Conservation (phyloP, 2,329 filamentous ascomycete genomes). For the Dactylellina leptospora region DNA sequence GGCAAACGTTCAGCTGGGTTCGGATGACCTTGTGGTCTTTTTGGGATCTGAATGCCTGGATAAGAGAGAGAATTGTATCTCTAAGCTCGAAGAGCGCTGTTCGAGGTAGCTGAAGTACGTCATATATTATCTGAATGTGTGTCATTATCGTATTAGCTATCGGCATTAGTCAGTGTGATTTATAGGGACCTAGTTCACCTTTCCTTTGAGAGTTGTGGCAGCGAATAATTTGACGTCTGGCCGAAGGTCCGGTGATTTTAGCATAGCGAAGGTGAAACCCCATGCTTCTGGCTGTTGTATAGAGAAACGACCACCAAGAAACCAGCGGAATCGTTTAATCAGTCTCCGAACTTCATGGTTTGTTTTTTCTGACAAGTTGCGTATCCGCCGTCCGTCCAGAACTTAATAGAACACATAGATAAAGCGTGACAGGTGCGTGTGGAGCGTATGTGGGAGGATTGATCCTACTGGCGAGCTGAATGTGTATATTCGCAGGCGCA, state of each 20-base stretch:
- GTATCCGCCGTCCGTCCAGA: conserved; percentile 51
- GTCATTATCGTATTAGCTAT: no score
- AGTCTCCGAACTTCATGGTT: conserved; percentile 47
- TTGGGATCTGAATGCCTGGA: conserved; percentile 81
- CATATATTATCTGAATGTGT: conserved; percentile 91
- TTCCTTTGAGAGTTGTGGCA: conserved; percentile 95
- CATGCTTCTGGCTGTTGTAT: conserved; percentile 80
- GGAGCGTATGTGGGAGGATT: conserved; percentile 26
- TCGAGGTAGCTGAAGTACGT: conserved; percentile 85
- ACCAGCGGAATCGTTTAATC: conserved; percentile 25
- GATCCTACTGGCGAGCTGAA: conserved; percentile 36
- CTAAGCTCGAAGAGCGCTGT: conserved; percentile 79
- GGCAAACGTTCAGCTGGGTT: conserved; percentile 91
- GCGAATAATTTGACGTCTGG: conserved; percentile 89
- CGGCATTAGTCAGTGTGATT: no score
- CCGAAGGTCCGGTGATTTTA: conserved; percentile 80
- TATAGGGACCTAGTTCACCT: no score
- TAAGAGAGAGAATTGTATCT: conserved; percentile 80
- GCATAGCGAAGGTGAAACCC: conserved; percentile 83
- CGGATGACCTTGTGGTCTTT: conserved; percentile 78
- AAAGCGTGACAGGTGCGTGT: conserved; percentile 41
- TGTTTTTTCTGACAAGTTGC: conserved; percentile 29
- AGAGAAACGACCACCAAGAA: conserved; percentile 53
- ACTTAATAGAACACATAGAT: conserved; percentile 33
- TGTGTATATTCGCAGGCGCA: conserved; percentile 33